Base-by-base conservation (phyloP, 192 early-diverging fungal species). In the Coemansia sp. region DNA sequence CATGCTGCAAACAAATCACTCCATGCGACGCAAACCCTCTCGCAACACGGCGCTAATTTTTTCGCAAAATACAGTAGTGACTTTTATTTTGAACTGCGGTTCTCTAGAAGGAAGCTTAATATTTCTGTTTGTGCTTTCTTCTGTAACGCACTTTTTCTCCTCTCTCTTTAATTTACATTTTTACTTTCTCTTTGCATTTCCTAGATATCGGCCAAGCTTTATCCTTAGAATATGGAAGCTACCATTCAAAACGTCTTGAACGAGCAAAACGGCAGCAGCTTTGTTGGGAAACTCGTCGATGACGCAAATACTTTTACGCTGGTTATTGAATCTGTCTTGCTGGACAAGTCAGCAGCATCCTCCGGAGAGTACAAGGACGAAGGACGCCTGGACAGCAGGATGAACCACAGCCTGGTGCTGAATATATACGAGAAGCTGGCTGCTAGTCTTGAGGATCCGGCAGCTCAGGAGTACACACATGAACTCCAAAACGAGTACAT, bases 351-450 rank as follows among this genome's bases (percentile, higher is more conserved):
- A 23, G 19, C 31, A 15, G n/a, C n/a, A n/a, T n/a, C n/a, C n/a
- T n/a, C n/a, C n/a, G n/a, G n/a, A n/a, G n/a, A n/a, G 2, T 34
- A 57, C 11, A 23, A 23, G 14, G 52, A 22, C 23, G 30, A 37
- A 44, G 19, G 5, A 7, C 37, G 19, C 27, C 15, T 25, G 28
- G 60, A 44, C 23, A 6, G 2, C 36, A 52, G 22, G 6, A 20
- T 62, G 36, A n/a, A n/a, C n/a, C 60, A 58, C 19, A 70, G 72
- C 53, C 31, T 57, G 23, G 75, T 57, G 0, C 47, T 78, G 34
- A 47, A 22, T 8, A 34, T 78, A 14, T 78, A 68, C 27, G 75
- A 72, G 47, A 78, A 72, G 62, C 62, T 78, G 11, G 52, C 52
- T 34, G 59, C 53, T 37, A 65, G 75, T 64, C 69, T 78, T 31